phyloP scores from a whole-genome alignment of 768 basidiomycete genomes.

The Lactarius quietus region DNA sequence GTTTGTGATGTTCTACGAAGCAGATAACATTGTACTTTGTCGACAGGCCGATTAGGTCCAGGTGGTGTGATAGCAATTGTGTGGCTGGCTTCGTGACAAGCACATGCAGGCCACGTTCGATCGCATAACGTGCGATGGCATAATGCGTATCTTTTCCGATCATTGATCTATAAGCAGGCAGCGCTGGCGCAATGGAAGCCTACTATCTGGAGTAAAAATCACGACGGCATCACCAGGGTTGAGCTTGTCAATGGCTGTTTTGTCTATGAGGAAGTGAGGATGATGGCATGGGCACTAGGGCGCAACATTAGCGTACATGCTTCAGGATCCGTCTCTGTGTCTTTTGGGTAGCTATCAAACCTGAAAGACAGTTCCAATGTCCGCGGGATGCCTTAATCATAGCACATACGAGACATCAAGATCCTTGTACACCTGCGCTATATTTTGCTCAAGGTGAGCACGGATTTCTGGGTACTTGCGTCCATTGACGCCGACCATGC shows the following conservation, averaged over 20 bases:
- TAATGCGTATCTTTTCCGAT: conserved; percentile 68
- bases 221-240: conserved; percentile 84
- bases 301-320: conserved; percentile 58
- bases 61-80: conserved; percentile 80
- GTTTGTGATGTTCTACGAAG: conserved; percentile 94
- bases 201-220: conserved; percentile 90
- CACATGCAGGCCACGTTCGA: conserved; percentile 82
- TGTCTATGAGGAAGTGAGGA: conserved; percentile 48
- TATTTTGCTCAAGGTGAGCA: conserved; percentile 76
- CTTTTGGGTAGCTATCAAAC: conserved; percentile 78
- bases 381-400: neutral
- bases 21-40: conserved; percentile 77
- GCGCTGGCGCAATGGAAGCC: conserved; percentile 30
- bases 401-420: conserved; percentile 72
- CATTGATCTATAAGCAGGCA: neutral
- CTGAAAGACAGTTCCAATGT: conserved; percentile 35
- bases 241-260: conserved; percentile 71
- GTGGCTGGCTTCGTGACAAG: conserved; percentile 93
- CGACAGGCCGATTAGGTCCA: conserved; percentile 70
- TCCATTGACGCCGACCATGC: conserved; percentile 89
- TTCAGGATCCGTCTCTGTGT: conserved; percentile 62
- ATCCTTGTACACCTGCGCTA: conserved; percentile 78
- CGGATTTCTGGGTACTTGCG: conserved; percentile 85
- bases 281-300: conserved; percentile 2
- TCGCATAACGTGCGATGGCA: conserved; percentile 81